Conservation (phyloP, 768 basidiomycete species). For the Agaricus subrufescens region DNA sequence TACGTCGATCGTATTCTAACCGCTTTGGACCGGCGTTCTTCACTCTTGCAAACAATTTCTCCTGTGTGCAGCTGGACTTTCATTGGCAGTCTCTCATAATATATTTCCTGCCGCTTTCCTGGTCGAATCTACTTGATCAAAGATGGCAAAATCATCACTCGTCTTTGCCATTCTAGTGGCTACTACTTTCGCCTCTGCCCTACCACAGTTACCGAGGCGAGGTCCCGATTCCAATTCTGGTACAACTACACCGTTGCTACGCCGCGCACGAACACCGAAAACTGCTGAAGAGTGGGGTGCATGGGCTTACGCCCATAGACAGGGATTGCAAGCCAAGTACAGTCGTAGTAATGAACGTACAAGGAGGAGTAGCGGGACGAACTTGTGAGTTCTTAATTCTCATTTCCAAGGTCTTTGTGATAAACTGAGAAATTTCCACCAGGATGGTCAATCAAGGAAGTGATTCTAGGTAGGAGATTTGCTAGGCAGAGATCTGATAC, state of each 20-base stretch:
- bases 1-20: neutral
- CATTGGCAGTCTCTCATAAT: neutral
- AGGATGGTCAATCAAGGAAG: slow-evolving; percentile 65
- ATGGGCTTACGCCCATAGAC: slow-evolving; percentile 51
- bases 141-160: neutral
- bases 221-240: neutral
- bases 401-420: no score
- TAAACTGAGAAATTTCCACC: neutral
- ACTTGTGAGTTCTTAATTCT: slow-evolving; percentile 34
- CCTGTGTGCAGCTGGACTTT: neutral
- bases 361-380: slow-evolving; percentile 46
- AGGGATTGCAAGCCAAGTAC: slow-evolving; percentile 44
- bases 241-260: slow-evolving; percentile 23
- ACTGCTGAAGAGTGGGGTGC: slow-evolving; percentile 41
- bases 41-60: no score
- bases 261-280: slow-evolving; percentile 21
- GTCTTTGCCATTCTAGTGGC: neutral
- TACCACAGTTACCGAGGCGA: neutral
- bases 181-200: neutral
- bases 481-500: neutral
- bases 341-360: slow-evolving; percentile 20
- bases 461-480: slow-evolving; percentile 51
- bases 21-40: neutral
- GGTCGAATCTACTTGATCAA: neutral
- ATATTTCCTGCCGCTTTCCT: neutral